Evolutionary conservation across 2,329 filamentous ascomycete genomes (phyloP), one percentile per base, ranked within the genome.

Genomic region (Neonectria ditissima): DNA sequence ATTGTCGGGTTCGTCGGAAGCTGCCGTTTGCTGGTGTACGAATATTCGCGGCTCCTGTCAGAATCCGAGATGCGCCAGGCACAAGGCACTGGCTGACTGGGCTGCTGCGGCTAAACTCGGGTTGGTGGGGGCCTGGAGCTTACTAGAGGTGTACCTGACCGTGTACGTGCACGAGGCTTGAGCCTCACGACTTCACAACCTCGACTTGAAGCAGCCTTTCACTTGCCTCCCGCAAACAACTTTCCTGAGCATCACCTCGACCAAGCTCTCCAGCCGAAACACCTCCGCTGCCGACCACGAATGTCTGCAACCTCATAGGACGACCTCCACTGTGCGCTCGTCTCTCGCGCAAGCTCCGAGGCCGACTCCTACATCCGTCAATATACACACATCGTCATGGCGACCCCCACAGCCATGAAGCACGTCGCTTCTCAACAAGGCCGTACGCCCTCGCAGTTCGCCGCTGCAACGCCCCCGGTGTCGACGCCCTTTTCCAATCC

Each of bases 401-500:
- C 83, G 28, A 86, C 84, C 0, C 83, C 84, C 10, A 85, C 83
- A 8, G 77, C 83, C 10, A 83, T 82, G 75, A 86, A 84, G 75
- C 80, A 82, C 66, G 77, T 66, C 54, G 70, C 76, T 28, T 80
- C 79, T 34, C 80, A 81, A 69, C 80, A 81, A 68, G 80, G 80
- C 28, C 78, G 80, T 39, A 82, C 81, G 10, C 80, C 83, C 44
- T 87, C 85, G 14, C 84, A 87, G 68, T 76, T 84, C 61, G 81
- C 84, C 2, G 86, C 80, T 5, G 87, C 86, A 3, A 90, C 88
- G 6, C 89, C 89, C 14, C 87, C 88, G n/a, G 88, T 89, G 24
- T 90, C 88, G 37, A 91, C 88, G 2, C 88, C 88, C 14, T 90
- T 90, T 77, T 89, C 87, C 61, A 84, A 86, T 39, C 80, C 84